A percentile compares a stretch with the other conserved stretches of the same genome.
These are phyloP conservation scores for Cordyceps fumosorosea DNA, from an alignment of 2,329 filamentous ascomycete genomes.

Conservation along the genomic window DNA sequence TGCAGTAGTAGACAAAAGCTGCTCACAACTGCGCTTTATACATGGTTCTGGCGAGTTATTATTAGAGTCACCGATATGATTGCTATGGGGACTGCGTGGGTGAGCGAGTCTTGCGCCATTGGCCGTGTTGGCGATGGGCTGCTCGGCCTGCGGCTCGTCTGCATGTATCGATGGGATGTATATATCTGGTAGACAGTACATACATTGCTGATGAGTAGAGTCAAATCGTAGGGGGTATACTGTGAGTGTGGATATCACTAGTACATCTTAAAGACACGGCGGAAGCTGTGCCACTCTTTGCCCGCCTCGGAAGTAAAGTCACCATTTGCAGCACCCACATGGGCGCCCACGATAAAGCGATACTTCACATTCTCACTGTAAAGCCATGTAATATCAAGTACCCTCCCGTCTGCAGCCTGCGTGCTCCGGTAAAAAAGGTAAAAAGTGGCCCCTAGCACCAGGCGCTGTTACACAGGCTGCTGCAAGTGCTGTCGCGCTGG, in stretches of 20 bases:
- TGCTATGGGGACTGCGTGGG: neutral
- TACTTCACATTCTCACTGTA: neutral
- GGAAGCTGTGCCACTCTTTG: neutral
- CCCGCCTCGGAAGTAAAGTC: conserved; percentile 4
- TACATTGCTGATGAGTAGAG: too few species aligned
- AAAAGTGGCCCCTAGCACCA: conserved; percentile 1
- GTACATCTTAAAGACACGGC: neutral
- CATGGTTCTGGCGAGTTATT: neutral
- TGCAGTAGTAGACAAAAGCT: neutral
- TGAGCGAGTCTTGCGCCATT: neutral
- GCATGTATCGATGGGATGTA: neutral
- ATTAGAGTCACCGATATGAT: neutral
- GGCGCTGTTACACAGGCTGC: neutral
- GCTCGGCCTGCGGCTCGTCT: conserved; percentile 2
- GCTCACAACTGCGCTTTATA: neutral
- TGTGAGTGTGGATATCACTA: too few species aligned
- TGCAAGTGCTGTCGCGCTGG: neutral
- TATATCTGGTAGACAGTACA: neutral
- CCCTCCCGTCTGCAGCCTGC: neutral
- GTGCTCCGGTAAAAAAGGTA: neutral
- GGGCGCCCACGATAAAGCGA: neutral
- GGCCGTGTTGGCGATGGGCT: conserved; percentile 7
- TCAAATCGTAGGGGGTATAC: too few species aligned
- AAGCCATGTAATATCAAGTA: neutral
- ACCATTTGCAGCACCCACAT: neutral